A percentile compares a stretch with the other conserved stretches of the same genome.
Conservation (phyloP, 306 rosid species). For the Biancaea sappan region DNA sequence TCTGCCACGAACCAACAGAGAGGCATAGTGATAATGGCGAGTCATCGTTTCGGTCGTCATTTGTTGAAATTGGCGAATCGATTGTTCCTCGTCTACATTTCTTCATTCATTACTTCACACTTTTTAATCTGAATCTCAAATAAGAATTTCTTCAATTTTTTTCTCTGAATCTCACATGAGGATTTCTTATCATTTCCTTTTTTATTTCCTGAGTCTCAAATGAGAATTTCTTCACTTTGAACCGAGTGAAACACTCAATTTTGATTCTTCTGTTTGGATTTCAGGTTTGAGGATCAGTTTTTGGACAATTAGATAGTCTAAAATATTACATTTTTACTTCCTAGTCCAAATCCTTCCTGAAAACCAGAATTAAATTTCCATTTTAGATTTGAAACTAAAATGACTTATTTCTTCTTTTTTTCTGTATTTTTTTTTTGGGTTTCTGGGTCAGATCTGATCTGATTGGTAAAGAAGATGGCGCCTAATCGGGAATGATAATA, state of each 20-base stretch:
- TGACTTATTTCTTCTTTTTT: too few relatives aligned
- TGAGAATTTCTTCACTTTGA: not conserved
- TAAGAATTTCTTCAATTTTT: too few relatives aligned
- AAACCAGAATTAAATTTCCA: too few relatives aligned
- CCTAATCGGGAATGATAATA: too few relatives aligned
- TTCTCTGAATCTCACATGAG: not conserved
- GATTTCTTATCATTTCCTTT: not conserved
- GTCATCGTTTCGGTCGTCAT: constrained; percentile 78
- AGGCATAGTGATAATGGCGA: constrained; percentile 56
- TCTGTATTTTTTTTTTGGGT: too few relatives aligned
- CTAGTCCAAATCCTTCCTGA: too few relatives aligned
- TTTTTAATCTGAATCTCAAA: not conserved
- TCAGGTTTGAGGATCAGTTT: too few relatives aligned
- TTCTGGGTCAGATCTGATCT: too few relatives aligned
- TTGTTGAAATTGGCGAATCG: constrained; percentile 47
- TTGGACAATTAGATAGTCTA: too few relatives aligned
- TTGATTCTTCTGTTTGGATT: not conserved
- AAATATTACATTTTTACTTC: too few relatives aligned
- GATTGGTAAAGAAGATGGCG: too few relatives aligned
- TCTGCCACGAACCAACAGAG: constrained; percentile 37
- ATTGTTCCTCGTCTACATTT: constrained; percentile 65
- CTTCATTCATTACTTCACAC: not conserved
- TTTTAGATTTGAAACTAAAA: too few relatives aligned
- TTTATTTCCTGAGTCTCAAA: not conserved
- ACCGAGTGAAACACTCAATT: not conserved